Evolutionary conservation across 192 early-diverging fungal species (phyloP), one percentile per base, ranked within the genome.

Genomic region (Endogone sp.): DNA sequence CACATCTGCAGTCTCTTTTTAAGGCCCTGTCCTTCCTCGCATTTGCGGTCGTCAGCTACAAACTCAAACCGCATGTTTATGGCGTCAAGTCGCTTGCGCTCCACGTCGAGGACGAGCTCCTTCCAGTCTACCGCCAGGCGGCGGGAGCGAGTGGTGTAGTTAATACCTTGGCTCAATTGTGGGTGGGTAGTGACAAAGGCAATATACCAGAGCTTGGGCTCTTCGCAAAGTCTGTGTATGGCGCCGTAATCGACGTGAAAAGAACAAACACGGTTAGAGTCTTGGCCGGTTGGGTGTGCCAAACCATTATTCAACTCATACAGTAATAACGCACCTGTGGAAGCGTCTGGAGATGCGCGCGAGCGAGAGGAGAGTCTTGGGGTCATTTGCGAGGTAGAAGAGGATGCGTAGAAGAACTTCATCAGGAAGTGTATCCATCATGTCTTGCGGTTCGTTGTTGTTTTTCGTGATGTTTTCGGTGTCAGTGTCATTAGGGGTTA

Each of bases 181-280:
- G 65, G 66, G 4, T 72, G 72, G 2, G 44, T 23, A 20, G 44
- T 44, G 25, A 63, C 44, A 6, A 76, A 76, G 2, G 64, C 24
- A n/a, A 49, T 56, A 44, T 76, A 76, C 75, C 75, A 76, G 3
- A 71, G 31, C 27, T 56, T 76, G 29, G 60, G 62, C 29, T 76
- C 70, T 24, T 76, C 49, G 1, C 25, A 44, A 10, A 76, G 56
- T 54, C 75, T 76, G 69, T n/a, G n/a, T 13, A 25, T 56, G 22
- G 49, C 2, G 26, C 0, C 20, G 3, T 21, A 54, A 49, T 3
- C 4, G 26, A 29, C 3, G 11, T 6, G 56, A 1, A 25, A 3
- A 54, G 49, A 16, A 66, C 4, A 16, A 31, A 10, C 31, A 3
- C 0, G 21, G 20, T 4, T 3, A 63, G 8, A 8, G 26, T 25